Evolutionary conservation across 225 moss, liverwort and hornwort genomes (phyloP).

Genomic region (Bryum argenteum): DNA sequence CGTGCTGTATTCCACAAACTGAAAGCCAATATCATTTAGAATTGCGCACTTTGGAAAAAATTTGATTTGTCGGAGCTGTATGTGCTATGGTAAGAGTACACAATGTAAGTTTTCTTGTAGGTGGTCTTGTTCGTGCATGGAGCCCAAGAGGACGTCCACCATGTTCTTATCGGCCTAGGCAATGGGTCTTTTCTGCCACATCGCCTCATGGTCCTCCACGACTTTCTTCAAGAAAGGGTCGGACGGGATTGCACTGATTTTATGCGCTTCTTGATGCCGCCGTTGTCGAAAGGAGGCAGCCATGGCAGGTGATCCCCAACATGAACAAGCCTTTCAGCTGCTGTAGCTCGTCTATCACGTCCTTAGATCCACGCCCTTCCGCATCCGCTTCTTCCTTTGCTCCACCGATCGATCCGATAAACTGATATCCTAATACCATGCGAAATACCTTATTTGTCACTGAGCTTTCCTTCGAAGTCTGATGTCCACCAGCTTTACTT

Average conservation of each 20-base stretch:
- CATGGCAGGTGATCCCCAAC: slow-evolving; percentile 40
- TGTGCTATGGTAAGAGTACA: no score
- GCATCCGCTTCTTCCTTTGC: neutral
- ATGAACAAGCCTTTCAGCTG: slow-evolving; percentile 37
- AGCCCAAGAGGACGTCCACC: slow-evolving; percentile 43
- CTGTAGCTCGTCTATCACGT: slow-evolving; percentile 23
- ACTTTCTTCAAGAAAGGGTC: slow-evolving; percentile 33
- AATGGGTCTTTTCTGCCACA: slow-evolving; percentile 25
- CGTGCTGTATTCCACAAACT: no score
- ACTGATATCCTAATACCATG: slow-evolving; percentile 31
- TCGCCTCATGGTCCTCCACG: slow-evolving; percentile 35
- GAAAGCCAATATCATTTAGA: no score
- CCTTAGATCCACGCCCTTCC: slow-evolving; percentile 26
- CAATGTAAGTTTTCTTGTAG: neutral
- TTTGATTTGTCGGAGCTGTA: no score
- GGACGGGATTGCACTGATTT: slow-evolving; percentile 24
- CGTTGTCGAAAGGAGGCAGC: slow-evolving; percentile 32
- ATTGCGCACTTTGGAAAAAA: no score
- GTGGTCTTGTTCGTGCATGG: slow-evolving; percentile 26
- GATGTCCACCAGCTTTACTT: slow-evolving; percentile 29
- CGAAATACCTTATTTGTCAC: slow-evolving; percentile 34
- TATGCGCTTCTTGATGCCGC: slow-evolving; percentile 44
- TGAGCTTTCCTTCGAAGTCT: slow-evolving; percentile 28
- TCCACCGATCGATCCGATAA: slow-evolving; percentile 13
- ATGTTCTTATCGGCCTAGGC: slow-evolving; percentile 39